Conservation (phyloP, 2,329 filamentous ascomycete genomes). For the Cercospora sp. region DNA sequence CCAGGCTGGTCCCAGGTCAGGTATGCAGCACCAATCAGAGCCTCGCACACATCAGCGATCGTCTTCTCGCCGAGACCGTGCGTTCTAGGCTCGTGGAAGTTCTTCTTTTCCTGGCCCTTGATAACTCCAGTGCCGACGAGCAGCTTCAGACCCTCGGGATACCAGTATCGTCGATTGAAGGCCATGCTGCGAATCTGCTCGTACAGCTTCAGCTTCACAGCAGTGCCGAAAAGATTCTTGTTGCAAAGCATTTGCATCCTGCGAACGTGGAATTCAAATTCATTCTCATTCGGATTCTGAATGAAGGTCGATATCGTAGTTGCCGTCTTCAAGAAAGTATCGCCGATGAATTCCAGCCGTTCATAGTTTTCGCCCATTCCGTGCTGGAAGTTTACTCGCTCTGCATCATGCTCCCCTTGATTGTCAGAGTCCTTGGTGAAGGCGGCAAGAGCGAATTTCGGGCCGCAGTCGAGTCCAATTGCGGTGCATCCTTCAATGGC, state of each 20-base stretch:
- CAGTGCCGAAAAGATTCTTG: conserved; percentile 79
- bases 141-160: conserved; percentile 75
- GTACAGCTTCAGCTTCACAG: conserved; percentile 65
- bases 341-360: conserved; percentile 87
- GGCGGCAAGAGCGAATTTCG: conserved; percentile 77
- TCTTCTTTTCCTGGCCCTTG: conserved; percentile 46
- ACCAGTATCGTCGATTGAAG: conserved; percentile 84
- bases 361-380: conserved; percentile 97
- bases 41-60: conserved; percentile 85
- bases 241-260: conserved; percentile 93
- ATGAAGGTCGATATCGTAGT: conserved; percentile 86
- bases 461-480: conserved; percentile 64
- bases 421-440: conserved; percentile 92
- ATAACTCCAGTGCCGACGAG: conserved; percentile 58
- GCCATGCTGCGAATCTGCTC: conserved; percentile 80
- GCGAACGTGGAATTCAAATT: conserved; percentile 85
- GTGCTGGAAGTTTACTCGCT: conserved; percentile 71
- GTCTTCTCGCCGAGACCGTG: conserved; percentile 79
- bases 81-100: conserved; percentile 45
- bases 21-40: conserved; percentile 82
- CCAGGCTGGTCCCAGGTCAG: conserved; percentile 55
- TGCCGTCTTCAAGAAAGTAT: conserved; percentile 93
- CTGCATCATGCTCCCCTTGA: conserved; percentile 66
- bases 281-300: conserved; percentile 72
- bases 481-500: conserved; percentile 70